phyloP scores from a whole-genome alignment of 2,329 filamentous ascomycete species.

The Stachybotrys chlorohalonatus region DNA sequence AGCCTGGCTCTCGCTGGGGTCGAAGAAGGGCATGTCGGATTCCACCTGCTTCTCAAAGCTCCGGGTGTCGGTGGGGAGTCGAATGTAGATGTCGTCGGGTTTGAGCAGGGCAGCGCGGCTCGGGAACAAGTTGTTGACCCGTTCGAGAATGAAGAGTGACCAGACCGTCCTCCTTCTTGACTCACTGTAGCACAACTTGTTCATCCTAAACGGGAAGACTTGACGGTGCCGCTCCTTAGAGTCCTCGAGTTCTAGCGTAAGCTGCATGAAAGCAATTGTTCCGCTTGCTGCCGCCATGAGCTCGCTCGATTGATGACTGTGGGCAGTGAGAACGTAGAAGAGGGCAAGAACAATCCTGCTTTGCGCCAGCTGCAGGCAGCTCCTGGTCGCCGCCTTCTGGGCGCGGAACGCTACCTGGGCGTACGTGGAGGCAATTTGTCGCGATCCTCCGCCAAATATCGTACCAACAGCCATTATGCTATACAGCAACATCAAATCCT shows the following conservation, averaged over 20 bases:
- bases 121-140: slow-evolving; percentile 51
- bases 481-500: slow-evolving; percentile 37
- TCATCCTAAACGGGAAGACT: slow-evolving; percentile 48
- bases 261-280: slow-evolving; percentile 47
- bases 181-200: slow-evolving; percentile 50
- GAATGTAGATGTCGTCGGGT: slow-evolving; percentile 56
- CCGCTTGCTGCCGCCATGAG: slow-evolving; percentile 54
- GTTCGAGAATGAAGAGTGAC: slow-evolving; percentile 62
- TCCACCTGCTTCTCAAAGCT: slow-evolving; percentile 53
- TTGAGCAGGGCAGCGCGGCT: slow-evolving; percentile 47
- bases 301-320: slow-evolving; percentile 53
- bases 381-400: slow-evolving; percentile 18
- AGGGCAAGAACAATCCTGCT: slow-evolving; percentile 57
- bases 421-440: slow-evolving; percentile 28
- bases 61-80: slow-evolving; percentile 52
- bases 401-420: slow-evolving; percentile 49
- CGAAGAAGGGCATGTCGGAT: slow-evolving; percentile 50
- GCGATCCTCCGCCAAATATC: slow-evolving; percentile 26
- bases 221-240: slow-evolving; percentile 28
- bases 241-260: slow-evolving; percentile 53
- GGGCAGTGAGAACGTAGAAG: slow-evolving; percentile 54
- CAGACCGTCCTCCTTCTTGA: slow-evolving; percentile 63
- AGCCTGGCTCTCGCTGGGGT: slow-evolving; percentile 29
- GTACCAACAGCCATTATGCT: slow-evolving; percentile 31
- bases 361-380: slow-evolving; percentile 54